phyloP scores from a whole-genome alignment of 2,329 filamentous ascomycete genomes.

The Arthrobotrys pseudoclavata region DNA sequence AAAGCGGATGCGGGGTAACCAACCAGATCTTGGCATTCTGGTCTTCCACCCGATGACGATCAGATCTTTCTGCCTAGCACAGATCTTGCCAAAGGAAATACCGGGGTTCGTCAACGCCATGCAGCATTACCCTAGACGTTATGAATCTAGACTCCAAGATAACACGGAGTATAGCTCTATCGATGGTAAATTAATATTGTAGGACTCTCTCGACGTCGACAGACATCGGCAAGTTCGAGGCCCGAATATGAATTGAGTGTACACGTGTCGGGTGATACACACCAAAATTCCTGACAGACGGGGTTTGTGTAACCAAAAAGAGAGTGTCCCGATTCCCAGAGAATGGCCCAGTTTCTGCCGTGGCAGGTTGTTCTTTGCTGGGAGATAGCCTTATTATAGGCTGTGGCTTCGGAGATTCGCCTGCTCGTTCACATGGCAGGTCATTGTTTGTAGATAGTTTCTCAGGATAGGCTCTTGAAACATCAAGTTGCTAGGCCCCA shows the following conservation, averaged over 20 bases:
- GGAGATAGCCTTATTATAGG: not conserved
- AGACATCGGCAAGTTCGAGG: constrained; percentile 5
- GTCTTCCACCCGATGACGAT: not conserved
- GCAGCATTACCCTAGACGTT: too few species aligned
- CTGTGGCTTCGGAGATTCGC: constrained; percentile 24
- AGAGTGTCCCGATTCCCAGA: not conserved
- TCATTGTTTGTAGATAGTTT: not conserved
- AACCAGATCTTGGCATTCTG: constrained; percentile 2
- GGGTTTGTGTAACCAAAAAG: constrained; percentile 4
- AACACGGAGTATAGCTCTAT: not conserved
- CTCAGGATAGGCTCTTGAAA: constrained; percentile 4
- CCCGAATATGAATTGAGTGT: not conserved
- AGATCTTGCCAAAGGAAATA: constrained; percentile 1
- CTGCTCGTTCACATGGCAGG: constrained; percentile 22
- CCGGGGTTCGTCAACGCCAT: not conserved
- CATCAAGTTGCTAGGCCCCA: not conserved
- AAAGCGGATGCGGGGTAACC: constrained; percentile 1
- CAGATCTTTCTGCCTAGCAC: not conserved
- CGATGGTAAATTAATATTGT: not conserved
- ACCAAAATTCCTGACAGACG: not conserved
- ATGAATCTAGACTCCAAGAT: not conserved
- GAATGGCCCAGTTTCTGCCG: constrained; percentile 12
- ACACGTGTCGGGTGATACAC: constrained; percentile 1
- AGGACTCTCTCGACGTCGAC: too few species aligned
- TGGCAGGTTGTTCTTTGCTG: not conserved